phyloP scores from a whole-genome alignment of 176 grass and related monocot species.

The Carex scoparia region DNA sequence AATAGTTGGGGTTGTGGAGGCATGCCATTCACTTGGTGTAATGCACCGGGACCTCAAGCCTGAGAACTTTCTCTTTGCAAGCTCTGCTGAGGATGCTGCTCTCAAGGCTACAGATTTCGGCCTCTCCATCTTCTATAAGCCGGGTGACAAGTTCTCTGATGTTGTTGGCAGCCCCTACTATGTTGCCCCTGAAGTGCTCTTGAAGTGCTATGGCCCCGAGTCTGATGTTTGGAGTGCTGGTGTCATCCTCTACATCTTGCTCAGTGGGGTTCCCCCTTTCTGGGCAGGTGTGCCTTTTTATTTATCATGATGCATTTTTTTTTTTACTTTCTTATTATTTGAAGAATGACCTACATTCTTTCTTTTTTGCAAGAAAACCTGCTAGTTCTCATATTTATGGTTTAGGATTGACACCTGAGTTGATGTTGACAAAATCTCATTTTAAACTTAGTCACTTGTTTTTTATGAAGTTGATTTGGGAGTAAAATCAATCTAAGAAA shows the following conservation, averaged over 20 bases:
- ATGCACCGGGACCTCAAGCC: constrained; percentile 98
- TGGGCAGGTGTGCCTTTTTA: constrained; percentile 60
- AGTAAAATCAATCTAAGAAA: neutral
- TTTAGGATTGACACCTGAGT: neutral
- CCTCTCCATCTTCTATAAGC: constrained; percentile 92
- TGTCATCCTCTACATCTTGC: constrained; percentile 95
- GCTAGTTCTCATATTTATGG: neutral
- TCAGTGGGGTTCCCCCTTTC: constrained; percentile 96
- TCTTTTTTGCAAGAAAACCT: neutral
- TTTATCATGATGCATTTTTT: neutral
- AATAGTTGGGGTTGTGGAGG: constrained; percentile 81
- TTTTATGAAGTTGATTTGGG: neutral
- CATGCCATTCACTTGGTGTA: constrained; percentile 90
- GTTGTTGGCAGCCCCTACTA: constrained; percentile 99
- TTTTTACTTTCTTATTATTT: neutral
- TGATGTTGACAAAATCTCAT: neutral
- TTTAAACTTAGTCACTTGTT: neutral
- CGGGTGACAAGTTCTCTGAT: constrained; percentile 88
- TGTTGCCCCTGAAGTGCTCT: constrained; percentile 93
- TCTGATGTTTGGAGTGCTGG: constrained; percentile 99
- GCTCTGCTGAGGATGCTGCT: constrained; percentile 60
- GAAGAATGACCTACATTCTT: neutral
- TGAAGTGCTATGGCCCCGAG: constrained; percentile 96
- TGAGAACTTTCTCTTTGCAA: constrained; percentile 89
- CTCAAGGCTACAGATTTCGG: constrained; percentile 98